Percentiles rank a stretch among this genome's conserved stretches.
Evolutionary conservation across 1,139 yeast species (phyloP).

Genomic region (Candida neerlandica): DNA sequence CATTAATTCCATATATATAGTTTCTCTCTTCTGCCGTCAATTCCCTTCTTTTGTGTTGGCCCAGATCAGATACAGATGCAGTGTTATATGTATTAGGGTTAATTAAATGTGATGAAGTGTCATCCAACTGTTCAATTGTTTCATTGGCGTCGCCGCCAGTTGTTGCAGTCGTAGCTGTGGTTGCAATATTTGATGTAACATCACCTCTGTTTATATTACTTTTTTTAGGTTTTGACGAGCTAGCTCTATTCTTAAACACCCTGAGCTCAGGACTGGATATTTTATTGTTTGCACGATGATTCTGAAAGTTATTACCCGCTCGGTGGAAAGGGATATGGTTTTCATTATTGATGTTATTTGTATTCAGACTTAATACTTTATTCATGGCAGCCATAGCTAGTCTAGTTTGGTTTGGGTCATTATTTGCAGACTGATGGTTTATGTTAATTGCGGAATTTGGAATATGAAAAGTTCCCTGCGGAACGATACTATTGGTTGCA

Average conservation of each 20-base stretch:
- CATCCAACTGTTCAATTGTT: background rate
- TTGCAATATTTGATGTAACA: no score
- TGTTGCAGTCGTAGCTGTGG: no score
- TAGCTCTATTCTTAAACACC: no score
- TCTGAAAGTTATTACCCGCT: no score
- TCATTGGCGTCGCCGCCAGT: background rate
- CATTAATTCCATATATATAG: conserved; percentile 3
- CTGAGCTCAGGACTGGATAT: no score
- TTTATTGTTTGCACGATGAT: no score
- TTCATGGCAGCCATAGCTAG: background rate
- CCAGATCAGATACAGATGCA: background rate
- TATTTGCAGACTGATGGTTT: background rate
- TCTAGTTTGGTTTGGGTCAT: background rate
- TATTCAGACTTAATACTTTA: background rate
- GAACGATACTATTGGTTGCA: background rate
- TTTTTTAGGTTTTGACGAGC: no score
- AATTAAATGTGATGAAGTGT: background rate
- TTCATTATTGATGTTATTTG: background rate
- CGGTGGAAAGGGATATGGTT: no score
- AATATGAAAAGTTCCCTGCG: background rate
- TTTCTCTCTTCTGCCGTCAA: conserved; percentile 2
- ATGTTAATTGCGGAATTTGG: background rate
- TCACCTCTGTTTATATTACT: no score
- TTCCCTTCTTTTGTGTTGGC: background rate
- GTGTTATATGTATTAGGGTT: background rate